Evolutionary conservation across 2,329 filamentous ascomycete species (phyloP), one percentile per base, ranked within the genome.

Genomic region (Stachybotrys chartarum): DNA sequence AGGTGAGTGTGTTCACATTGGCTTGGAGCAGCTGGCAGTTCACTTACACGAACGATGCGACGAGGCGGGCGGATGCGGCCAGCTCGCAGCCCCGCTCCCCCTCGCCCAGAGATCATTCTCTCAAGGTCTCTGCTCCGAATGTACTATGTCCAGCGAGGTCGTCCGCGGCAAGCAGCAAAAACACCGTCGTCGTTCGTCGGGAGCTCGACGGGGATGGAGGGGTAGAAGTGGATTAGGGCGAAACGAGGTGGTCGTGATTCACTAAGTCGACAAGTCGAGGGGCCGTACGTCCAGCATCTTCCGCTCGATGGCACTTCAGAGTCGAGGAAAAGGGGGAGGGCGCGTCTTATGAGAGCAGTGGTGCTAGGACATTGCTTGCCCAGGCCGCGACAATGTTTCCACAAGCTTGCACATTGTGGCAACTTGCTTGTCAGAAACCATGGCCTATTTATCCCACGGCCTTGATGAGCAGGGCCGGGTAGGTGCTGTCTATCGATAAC

Each of bases 21-120:
- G 24, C 24, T 24, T 24, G 24, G 24, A 24, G 24, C 24, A 24
- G 24, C 24, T 24, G 35, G 35, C 35, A 42, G 35, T 42, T 42
- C 14, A 69, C 73, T 70, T 70, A 75, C 73, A 60, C 72, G 69
- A 54, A 70, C 65, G 56, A 74, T 69, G 54, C 73, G 72, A 64
- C 73, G 73, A 66, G 73, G 73, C 53, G 73, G 72, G 55, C 73
- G 72, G 61, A 75, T 75, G 62, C 73, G 70, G 56, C 72, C 70
- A 54, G 64, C 62, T 52, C 71, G 67, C 55, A 68, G 64, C 55
- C 72, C 72, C 54, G 70, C 68, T 66, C 74, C 72, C 55, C 77
- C 77, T 62, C 77, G 72, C 58, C 77, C 77, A 7, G 77, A 77
- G 61, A 79, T 78, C 77, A 79, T 79, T 47, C 44, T 56, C 2